Conservation (phyloP, 2,329 filamentous ascomycete species). For the Epichloe hybrida region DNA sequence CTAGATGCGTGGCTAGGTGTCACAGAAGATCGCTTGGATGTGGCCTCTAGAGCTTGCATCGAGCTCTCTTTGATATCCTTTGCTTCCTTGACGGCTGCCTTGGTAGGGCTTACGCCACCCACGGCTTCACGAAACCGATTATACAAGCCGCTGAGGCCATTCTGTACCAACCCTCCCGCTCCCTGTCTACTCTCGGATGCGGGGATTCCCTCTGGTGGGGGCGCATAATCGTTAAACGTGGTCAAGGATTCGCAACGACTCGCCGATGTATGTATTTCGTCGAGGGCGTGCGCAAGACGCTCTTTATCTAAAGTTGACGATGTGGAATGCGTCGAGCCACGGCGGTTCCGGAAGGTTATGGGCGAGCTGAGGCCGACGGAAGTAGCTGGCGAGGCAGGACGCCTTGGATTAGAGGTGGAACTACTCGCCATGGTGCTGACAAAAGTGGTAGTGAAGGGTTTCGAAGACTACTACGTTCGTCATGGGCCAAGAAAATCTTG, state of each 20-base stretch:
- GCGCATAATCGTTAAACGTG: slow-evolving; percentile 86
- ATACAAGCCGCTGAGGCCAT: slow-evolving; percentile 81
- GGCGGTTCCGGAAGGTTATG: slow-evolving; percentile 19
- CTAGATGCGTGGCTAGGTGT: slow-evolving; percentile 28
- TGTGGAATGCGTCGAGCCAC: slow-evolving; percentile 27
- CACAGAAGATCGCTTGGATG: slow-evolving; percentile 30
- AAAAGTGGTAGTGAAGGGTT: background rate
- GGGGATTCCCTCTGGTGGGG: slow-evolving; percentile 46
- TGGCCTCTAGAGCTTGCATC: slow-evolving; percentile 11
- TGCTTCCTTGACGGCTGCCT: slow-evolving; percentile 20
- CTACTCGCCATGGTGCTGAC: slow-evolving; percentile 16
- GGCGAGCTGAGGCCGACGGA: slow-evolving; percentile 16
- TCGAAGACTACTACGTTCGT: slow-evolving; percentile 6
- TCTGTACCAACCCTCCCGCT: slow-evolving; percentile 62
- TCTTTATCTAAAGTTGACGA: slow-evolving; percentile 47
- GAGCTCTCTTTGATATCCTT: slow-evolving; percentile 23
- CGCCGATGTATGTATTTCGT: slow-evolving; percentile 81
- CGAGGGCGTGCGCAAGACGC: slow-evolving; percentile 61
- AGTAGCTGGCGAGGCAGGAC: slow-evolving; percentile 15
- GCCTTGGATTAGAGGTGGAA: slow-evolving; percentile 16
- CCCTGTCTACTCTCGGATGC: slow-evolving; percentile 55
- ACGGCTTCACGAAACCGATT: slow-evolving; percentile 73
- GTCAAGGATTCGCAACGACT: slow-evolving; percentile 75
- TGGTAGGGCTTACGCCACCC: slow-evolving; percentile 44
- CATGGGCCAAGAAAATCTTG: background rate